Evolutionary conservation across 768 basidiomycete genomes (phyloP), one percentile per base, ranked within the genome.

Genomic region (Lentinus brumalis): DNA sequence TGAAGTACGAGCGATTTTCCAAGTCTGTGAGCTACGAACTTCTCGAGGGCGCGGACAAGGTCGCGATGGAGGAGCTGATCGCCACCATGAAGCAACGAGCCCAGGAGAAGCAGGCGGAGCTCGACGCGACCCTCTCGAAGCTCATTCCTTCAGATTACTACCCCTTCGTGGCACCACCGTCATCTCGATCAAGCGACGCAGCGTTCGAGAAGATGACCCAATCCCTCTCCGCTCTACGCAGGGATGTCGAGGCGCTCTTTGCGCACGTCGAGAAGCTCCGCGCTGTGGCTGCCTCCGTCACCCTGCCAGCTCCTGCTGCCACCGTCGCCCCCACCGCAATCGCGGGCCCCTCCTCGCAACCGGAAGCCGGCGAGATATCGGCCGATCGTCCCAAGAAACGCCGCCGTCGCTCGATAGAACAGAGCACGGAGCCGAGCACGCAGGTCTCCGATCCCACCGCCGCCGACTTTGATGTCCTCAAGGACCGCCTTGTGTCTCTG

Each of bases 141-240:
- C 72, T 81, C 14, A 53, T 76, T 5, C 73, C 72, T 29, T 67
- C 70, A 49, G 70, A 71, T 16, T 80, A 78, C 59, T 81, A 80
- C 79, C 80, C 79, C 5, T 50, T 73, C n/a, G 57, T 15, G 3
- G 42, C 39, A 35, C 29, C 47, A 8, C 53, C 41, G 14, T 51
- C 21, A 1, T 55, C 55, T 21, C 58, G 52, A 16, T 9, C 18
- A 1, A 14, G 42, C 11, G 71, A 72, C 56, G 73, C 74, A 41
- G 65, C 72, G 31, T 67, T 73, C 31, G 62, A 61, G 42, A 72
- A 71, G n/a, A 69, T 81, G 55, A 71, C 68, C 38, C 61, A 51
- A 29, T 53, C 46, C 1, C 61, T 74, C 10, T 42, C 52, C 10
- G 56, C 61, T 29, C 39, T 71, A 38, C 41, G 61, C 32, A 57